Evolutionary conservation across 805 yeast species (phyloP).

Genomic region (Lachancea waltii): DNA sequence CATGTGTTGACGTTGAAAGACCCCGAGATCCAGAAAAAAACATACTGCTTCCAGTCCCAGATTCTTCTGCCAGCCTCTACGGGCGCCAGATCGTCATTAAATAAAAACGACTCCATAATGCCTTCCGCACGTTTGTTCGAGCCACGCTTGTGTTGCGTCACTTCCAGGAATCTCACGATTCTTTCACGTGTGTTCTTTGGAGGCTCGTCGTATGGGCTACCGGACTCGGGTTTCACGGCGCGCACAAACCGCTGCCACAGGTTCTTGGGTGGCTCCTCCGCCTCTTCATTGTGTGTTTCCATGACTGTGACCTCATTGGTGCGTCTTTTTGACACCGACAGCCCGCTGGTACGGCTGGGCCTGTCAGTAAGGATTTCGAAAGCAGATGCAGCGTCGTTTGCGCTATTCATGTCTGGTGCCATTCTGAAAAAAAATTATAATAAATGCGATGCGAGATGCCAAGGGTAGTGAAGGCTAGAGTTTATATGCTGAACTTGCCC

Average conservation of each 20-base stretch:
- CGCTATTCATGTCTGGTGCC: conserved; percentile 1
- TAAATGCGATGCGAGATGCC: too few species aligned
- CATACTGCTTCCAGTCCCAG: conserved; percentile 81
- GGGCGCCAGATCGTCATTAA: conserved; percentile 73
- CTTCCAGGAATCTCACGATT: conserved; percentile 9
- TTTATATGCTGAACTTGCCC: too few species aligned
- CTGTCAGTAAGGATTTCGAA: conserved; percentile 7
- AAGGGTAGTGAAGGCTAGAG: too few species aligned
- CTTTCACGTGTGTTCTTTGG: conserved; percentile 7
- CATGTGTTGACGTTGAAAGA: conserved; percentile 87
- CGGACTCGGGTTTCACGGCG: neutral
- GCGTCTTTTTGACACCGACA: conserved; percentile 5
- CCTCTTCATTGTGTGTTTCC: conserved; percentile 1
- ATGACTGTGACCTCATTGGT: neutral
- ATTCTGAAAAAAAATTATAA: conserved; percentile 2
- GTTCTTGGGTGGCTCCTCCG: conserved; percentile 2
- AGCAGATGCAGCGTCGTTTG: conserved; percentile 11
- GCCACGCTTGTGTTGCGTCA: conserved; percentile 10
- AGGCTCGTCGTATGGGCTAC: conserved; percentile 7
- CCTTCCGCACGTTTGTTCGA: conserved; percentile 10
- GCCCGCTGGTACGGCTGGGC: neutral
- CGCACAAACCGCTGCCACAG: conserved; percentile 1
- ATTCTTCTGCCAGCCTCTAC: conserved; percentile 66
- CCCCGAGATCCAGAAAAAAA: conserved; percentile 83
- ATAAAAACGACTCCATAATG: conserved; percentile 41